Evolutionary conservation across 148 eudicot genomes (phyloP).

Genomic region (Polygonum aviculare): DNA sequence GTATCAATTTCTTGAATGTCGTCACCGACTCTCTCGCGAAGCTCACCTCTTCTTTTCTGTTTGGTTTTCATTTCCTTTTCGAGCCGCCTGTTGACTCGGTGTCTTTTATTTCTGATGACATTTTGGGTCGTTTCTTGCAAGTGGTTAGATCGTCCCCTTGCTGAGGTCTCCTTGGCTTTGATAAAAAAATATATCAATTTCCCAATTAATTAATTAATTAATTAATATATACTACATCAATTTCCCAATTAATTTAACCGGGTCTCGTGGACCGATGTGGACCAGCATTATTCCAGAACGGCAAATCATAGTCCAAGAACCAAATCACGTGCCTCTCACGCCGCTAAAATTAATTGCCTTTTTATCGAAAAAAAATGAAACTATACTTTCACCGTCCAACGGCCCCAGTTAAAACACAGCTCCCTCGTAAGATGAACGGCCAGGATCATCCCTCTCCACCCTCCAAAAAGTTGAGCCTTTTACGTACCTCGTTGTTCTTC

Average conservation of each 20-base stretch:
- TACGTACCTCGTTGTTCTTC: not conserved
- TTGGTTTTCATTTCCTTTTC: no score
- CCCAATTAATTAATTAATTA: no score
- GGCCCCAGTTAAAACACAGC: conserved; percentile 4
- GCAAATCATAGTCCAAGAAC: not conserved
- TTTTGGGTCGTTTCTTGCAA: no score
- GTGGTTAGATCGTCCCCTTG: no score
- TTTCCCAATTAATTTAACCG: not conserved
- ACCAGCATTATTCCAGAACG: not conserved
- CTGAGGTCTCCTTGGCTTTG: no score
- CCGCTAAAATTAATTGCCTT: not conserved
- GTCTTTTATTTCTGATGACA: no score
- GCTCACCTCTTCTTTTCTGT: no score
- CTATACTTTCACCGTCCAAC: not conserved
- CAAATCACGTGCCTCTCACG: not conserved
- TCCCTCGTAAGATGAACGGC: conserved; percentile 10
- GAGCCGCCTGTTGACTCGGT: no score
- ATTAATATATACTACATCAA: no score
- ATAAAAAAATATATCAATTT: no score
- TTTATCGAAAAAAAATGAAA: not conserved
- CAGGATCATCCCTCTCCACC: not conserved
- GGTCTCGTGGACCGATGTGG: not conserved
- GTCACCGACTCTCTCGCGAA: no score
- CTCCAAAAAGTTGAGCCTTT: not conserved
- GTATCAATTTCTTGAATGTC: no score